Conservation (phyloP, 305 asterid species). For the Fraxinus dipetala region DNA sequence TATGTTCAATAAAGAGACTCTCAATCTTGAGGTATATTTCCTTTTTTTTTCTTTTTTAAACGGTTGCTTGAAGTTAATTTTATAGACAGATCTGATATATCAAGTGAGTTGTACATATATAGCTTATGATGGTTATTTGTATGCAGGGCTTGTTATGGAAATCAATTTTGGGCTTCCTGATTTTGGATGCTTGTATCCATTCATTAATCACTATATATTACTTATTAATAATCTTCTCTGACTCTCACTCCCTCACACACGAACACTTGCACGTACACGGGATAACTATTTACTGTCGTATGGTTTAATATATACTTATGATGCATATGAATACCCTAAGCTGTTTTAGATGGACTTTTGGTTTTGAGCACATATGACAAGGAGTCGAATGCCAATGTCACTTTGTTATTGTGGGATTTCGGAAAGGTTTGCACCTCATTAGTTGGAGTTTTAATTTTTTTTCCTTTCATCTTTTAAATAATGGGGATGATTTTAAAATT, state of each 20-base stretch:
- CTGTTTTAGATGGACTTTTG: conserved; percentile 57
- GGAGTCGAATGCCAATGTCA: conserved; percentile 35
- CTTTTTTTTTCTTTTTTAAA: background rate
- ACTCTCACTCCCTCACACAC: background rate
- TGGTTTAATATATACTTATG: conserved; percentile 1
- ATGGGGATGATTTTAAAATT: conserved; percentile 7
- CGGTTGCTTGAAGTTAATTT: background rate
- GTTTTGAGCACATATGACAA: conserved; percentile 39
- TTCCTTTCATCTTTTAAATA: background rate
- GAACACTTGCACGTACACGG: background rate
- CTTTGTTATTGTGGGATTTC: conserved; percentile 36
- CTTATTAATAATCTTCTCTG: background rate
- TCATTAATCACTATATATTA: background rate
- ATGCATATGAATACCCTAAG: conserved; percentile 38
- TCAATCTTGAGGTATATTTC: conserved; percentile 45
- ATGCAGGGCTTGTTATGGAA: conserved; percentile 71
- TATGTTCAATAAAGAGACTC: conserved; percentile 38
- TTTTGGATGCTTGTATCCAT: conserved; percentile 83
- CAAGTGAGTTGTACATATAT: background rate
- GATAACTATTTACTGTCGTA: background rate
- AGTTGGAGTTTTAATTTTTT: background rate
- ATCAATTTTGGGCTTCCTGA: conserved; percentile 36
- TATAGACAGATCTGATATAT: background rate
- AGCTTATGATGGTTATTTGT: background rate
- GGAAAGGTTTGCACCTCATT: conserved; percentile 50